Evolutionary conservation across 1,284 basidiomycete species (phyloP), one percentile per base, ranked within the genome.

Genomic region (Cutaneotrichosporon sp.): DNA sequence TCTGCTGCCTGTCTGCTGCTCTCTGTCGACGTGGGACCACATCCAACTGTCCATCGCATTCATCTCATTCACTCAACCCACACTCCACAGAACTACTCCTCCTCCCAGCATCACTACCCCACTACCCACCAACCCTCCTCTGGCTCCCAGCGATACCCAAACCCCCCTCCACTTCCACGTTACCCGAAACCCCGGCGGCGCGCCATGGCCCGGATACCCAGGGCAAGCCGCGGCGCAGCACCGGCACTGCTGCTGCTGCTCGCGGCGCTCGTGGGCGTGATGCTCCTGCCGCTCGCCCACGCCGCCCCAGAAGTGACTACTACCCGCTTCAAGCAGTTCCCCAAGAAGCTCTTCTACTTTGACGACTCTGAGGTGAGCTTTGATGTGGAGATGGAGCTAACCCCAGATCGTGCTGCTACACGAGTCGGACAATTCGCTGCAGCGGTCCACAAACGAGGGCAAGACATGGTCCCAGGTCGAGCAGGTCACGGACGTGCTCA

Each of bases 371-470:
- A 88, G 45, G 92, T 93, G 83, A 80, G 72, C 22, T 1, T 7
- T 27, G 13, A 4, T 34, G 51, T 11, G 3, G n/a, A 29, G 5
- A 29, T 9, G 14, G 7, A 45, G 43, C 34, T 46, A 27, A 60
- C 22, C 57, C 1, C 79, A 97, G 87, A 84, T 84, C 61, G 88
- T 88, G 11, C 82, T 97, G 56, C 93, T 91, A 73, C 91, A 94
- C 75, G 94, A 98, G 77, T 79, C 86, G 1, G 71, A 85, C 20
- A 82, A 84, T 13, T 86, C 89, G 11, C 83, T 98, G 8, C 87
- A 87, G 71, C 85, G 94, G 6, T 95, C 92, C 3, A 82, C 84
- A n/a, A 87, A 98, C 73, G 95, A 99, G 81, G 95, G 95, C 55
- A 93, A 89, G 79, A 80, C 81, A 0, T 98, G 94, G 93, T 77